These are phyloP conservation scores for Castanospermum australe DNA, from an alignment of 306 rosid species.

Conservation along the genomic window DNA sequence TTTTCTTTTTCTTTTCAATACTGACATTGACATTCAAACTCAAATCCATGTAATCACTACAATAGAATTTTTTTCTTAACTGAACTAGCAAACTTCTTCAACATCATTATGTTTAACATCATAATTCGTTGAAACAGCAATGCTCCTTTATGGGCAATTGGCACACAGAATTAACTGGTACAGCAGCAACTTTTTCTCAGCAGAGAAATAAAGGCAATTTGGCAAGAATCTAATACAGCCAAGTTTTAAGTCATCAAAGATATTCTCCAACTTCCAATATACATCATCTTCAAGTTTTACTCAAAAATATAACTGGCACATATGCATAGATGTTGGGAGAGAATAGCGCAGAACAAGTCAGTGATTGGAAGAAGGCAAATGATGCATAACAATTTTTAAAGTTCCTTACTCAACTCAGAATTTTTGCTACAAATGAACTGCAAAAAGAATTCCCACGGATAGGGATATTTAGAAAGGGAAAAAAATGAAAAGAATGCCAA, in stretches of 20 bases:
- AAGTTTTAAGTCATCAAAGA: neutral
- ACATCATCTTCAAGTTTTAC: constrained; percentile 12
- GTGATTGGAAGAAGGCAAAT: constrained; percentile 12
- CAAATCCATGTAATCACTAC: neutral
- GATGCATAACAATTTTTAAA: constrained; percentile 45
- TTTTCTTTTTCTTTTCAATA: neutral
- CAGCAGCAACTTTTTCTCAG: constrained; percentile 10
- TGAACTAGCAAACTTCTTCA: constrained; percentile 2
- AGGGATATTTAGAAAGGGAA: constrained; percentile 46
- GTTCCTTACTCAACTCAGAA: constrained; percentile 69
- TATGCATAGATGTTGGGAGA: neutral
- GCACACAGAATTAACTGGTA: constrained; percentile 7
- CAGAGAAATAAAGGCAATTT: constrained; percentile 1
- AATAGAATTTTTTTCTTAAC: neutral
- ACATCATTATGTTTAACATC: neutral
- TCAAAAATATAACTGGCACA: neutral
- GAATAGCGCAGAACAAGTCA: neutral
- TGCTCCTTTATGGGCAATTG: constrained; percentile 11
- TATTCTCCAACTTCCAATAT: neutral
- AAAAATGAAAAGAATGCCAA: constrained; percentile 56
- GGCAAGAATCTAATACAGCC: constrained; percentile 25
- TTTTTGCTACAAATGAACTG: constrained; percentile 87
- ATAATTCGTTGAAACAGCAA: neutral
- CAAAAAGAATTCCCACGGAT: constrained; percentile 89
- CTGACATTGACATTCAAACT: neutral